Percentiles rank a stretch among this genome's conserved stretches.
phyloP scores from a whole-genome alignment of 1,284 basidiomycete species.

The Rhodotorula sp. region DNA sequence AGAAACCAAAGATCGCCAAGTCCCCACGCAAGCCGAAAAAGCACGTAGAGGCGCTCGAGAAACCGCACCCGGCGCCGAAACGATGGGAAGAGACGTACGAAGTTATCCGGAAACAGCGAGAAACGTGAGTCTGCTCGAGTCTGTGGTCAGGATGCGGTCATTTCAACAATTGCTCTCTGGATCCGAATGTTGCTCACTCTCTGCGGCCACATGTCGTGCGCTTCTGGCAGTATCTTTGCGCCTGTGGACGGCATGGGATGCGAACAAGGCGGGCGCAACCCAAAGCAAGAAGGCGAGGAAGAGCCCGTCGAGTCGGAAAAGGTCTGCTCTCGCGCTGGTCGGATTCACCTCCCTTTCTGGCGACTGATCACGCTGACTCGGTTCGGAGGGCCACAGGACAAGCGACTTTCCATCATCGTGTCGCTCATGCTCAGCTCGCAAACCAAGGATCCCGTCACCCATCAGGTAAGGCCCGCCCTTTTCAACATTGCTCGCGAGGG shows the following conservation, averaged over 20 bases:
- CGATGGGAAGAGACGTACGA: conserved; percentile 73
- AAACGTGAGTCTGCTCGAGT: conserved; percentile 36
- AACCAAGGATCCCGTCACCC: conserved; percentile 64
- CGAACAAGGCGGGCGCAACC: conserved; percentile 60
- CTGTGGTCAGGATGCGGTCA: not conserved
- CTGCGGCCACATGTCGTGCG: too few species aligned
- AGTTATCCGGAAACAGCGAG: conserved; percentile 73
- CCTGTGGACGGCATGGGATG: conserved; percentile 93
- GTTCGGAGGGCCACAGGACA: conserved; percentile 57
- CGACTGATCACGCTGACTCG: not conserved
- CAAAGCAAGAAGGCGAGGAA: conserved; percentile 31
- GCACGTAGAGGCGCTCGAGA: conserved; percentile 60
- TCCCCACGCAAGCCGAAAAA: conserved; percentile 52
- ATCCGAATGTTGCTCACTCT: not conserved
- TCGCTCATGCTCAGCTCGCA: conserved; percentile 94
- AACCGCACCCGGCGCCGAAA: conserved; percentile 69
- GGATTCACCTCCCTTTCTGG: not conserved
- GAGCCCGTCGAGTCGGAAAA: conserved; percentile 4
- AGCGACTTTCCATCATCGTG: conserved; percentile 78
- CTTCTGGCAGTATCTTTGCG: conserved; percentile 57
- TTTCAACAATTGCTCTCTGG: too few species aligned
- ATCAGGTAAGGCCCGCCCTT: not conserved
- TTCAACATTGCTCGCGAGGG: too few species aligned
- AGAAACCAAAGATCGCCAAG: not conserved
- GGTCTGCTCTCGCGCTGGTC: not conserved